Conservation (phyloP, 345 rosid genomes). For the Firmiana major region DNA sequence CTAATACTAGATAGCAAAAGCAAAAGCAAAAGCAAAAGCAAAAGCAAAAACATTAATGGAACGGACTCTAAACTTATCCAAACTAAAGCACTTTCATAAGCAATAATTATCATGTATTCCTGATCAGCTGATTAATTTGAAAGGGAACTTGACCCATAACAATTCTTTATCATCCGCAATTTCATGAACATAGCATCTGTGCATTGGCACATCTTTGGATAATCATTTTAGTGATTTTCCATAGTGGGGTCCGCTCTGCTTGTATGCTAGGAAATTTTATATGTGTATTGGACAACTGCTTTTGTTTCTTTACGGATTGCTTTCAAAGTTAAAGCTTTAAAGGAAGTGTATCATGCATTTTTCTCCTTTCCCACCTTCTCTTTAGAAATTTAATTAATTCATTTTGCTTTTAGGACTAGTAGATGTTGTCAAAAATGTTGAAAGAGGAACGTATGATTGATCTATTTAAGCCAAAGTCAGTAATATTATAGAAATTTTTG, state of each 20-base stretch:
- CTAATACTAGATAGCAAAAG: neutral
- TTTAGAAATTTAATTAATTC: slow-evolving; percentile 5
- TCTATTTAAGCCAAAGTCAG: neutral
- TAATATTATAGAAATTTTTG: neutral
- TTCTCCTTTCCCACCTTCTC: neutral
- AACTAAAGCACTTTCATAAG: neutral
- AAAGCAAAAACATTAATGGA: neutral
- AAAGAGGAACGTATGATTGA: neutral
- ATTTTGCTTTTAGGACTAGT: neutral
- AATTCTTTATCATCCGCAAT: neutral
- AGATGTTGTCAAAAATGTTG: neutral
- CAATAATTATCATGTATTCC: neutral
- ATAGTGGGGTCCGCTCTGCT: slow-evolving; percentile 4
- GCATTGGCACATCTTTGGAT: neutral
- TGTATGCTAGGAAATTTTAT: neutral
- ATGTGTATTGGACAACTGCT: neutral
- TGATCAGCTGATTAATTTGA: neutral
- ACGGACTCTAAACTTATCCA: neutral
- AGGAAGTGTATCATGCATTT: slow-evolving; percentile 1
- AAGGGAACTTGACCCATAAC: neutral
- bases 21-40: neutral
- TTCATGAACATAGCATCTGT: neutral
- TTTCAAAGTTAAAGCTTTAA: neutral
- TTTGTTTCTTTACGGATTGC: slow-evolving; percentile 4
- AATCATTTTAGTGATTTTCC: neutral